Conservation (phyloP, 805 yeast genomes). For the Kuraishia molischiana region DNA sequence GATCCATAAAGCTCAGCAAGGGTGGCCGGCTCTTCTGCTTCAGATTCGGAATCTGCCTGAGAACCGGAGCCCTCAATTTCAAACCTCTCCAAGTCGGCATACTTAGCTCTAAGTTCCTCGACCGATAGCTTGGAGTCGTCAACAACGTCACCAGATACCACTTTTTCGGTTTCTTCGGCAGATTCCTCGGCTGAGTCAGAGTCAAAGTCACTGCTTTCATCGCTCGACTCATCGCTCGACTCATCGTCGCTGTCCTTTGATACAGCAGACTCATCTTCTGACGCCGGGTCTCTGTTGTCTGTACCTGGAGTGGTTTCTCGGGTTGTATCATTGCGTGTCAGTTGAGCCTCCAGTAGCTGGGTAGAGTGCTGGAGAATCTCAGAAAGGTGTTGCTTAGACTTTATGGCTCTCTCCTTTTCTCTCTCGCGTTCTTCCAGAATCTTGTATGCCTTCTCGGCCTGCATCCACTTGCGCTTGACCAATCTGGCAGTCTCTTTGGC, state of each 20-base stretch:
- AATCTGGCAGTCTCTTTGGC: slow-evolving; percentile 80
- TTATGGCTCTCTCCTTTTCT: slow-evolving; percentile 68
- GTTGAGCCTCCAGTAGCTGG: slow-evolving; percentile 78
- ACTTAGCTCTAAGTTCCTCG: slow-evolving; percentile 47
- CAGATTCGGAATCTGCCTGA: background rate
- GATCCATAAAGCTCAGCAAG: background rate
- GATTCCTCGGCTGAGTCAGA: background rate
- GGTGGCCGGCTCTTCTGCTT: background rate
- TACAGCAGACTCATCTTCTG: slow-evolving; percentile 4
- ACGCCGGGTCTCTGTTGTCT: background rate
- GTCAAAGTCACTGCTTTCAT: slow-evolving; percentile 3
- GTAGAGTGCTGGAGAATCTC: slow-evolving; percentile 89
- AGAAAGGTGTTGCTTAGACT: slow-evolving; percentile 80
- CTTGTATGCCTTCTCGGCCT: slow-evolving; percentile 75
- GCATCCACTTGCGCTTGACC: slow-evolving; percentile 82
- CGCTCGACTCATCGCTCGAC: slow-evolving; percentile 4
- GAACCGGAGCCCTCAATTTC: background rate
- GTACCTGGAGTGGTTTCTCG: background rate
- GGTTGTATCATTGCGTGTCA: slow-evolving; percentile 30
- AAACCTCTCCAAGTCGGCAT: slow-evolving; percentile 19
- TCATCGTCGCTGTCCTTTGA: slow-evolving; percentile 7
- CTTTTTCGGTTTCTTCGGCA: background rate
- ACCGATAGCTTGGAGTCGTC: slow-evolving; percentile 40
- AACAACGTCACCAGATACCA: background rate
- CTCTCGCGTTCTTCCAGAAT: slow-evolving; percentile 68